Conservation (phyloP, 2,329 filamentous ascomycete species). For the Graphium sp. region DNA sequence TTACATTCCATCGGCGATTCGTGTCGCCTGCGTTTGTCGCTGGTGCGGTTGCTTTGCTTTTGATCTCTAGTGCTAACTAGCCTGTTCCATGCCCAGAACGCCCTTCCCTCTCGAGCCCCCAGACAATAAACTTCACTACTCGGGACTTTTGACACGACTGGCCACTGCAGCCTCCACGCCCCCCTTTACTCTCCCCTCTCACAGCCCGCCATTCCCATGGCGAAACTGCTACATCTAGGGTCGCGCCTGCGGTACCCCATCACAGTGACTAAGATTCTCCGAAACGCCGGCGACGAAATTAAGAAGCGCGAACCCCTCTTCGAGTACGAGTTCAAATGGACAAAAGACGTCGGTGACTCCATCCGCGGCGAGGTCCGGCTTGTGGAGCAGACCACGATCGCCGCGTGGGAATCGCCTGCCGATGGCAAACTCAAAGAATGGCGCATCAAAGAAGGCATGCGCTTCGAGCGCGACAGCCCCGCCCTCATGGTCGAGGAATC, state of each 20-base stretch:
- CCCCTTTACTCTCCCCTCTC: too few relatives aligned
- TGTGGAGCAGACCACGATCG: conserved; percentile 51
- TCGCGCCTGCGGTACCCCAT: conserved; percentile 76
- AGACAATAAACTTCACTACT: too few relatives aligned
- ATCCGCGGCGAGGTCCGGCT: conserved; percentile 42
- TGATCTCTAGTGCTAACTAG: too few relatives aligned
- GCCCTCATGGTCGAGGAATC: conserved; percentile 73
- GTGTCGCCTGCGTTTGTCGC: too few relatives aligned
- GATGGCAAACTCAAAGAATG: conserved; percentile 68
- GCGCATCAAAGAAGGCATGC: conserved; percentile 53
- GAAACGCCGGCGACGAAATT: conserved; percentile 57
- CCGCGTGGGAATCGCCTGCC: conserved; percentile 66
- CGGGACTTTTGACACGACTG: too few relatives aligned
- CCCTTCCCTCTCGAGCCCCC: too few relatives aligned
- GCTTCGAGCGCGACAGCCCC: conserved; percentile 38
- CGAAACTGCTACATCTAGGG: conserved; percentile 33
- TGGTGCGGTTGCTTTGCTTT: too few relatives aligned
- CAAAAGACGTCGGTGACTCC: conserved; percentile 56
- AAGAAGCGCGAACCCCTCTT: conserved; percentile 64
- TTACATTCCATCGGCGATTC: too few relatives aligned
- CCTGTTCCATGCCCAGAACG: too few relatives aligned
- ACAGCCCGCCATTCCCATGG: too few relatives aligned
- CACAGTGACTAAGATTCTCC: conserved; percentile 73
- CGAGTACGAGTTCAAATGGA: conserved; percentile 74
- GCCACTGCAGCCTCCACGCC: too few relatives aligned